Percentiles rank a stretch among this genome's conserved stretches.
Evolutionary conservation across 1,284 basidiomycete genomes (phyloP).

Genomic region (Ceratobasidium theobromae): DNA sequence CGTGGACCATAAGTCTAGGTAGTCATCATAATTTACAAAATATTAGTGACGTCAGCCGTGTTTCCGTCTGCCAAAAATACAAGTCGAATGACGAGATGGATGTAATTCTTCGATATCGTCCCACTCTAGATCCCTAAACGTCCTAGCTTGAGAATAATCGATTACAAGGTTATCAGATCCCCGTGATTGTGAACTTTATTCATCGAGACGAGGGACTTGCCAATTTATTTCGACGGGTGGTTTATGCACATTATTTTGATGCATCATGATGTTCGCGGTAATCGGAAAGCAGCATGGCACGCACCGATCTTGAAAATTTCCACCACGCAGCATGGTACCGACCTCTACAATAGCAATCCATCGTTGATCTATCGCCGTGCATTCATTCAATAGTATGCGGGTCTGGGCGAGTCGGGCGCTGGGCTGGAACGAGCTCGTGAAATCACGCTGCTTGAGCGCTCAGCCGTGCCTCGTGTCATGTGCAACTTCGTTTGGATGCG

Average conservation of each 20-base stretch:
- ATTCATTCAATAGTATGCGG: not conserved
- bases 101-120: too few relatives aligned
- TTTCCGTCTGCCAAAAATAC: too few relatives aligned
- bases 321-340: not conserved
- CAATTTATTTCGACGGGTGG: not conserved
- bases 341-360: not conserved
- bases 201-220: too few relatives aligned
- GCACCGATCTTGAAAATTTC: not conserved
- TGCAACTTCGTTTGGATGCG: not conserved
- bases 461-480: not conserved
- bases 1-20: too few relatives aligned
- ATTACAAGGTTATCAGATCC: too few relatives aligned
- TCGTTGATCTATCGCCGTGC: not conserved
- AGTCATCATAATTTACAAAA: too few relatives aligned
- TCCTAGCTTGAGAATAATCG: too few relatives aligned
- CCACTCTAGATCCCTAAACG: too few relatives aligned
- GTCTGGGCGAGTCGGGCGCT: not conserved
- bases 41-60: not conserved
- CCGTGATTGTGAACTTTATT: too few relatives aligned
- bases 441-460: not conserved
- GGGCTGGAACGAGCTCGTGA: not conserved
- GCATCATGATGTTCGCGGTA: not conserved
- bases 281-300: not conserved
- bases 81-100: too few relatives aligned
- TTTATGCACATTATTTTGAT: not conserved